A percentile compares a stretch with the other conserved stretches of the same genome.
These are phyloP conservation scores for Aspergillus latus DNA, from an alignment of 2,329 filamentous ascomycete species.

Conservation along the genomic window DNA sequence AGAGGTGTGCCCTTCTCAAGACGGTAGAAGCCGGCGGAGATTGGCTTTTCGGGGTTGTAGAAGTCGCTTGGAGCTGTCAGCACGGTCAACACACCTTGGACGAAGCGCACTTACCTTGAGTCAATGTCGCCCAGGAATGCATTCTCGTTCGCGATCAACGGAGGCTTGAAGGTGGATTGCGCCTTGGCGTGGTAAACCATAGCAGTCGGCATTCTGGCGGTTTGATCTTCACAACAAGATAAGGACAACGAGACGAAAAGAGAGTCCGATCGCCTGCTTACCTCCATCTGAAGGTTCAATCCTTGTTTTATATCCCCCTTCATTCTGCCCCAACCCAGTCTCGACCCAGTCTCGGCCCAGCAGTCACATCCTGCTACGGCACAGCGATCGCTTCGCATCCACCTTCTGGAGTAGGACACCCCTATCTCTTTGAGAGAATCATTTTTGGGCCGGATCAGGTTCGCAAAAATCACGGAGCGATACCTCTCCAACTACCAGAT, in stretches of 20 bases:
- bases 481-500: background rate
- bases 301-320: slow-evolving; percentile 5
- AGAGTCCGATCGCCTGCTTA: background rate
- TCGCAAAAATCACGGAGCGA: background rate
- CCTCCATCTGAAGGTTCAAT: background rate
- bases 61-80: slow-evolving; percentile 45
- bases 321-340: background rate
- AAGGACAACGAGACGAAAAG: background rate
- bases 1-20: slow-evolving; percentile 67
- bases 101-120: slow-evolving; percentile 46
- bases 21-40: slow-evolving; percentile 65
- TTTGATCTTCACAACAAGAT: background rate
- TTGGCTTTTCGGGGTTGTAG: slow-evolving; percentile 58
- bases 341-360: background rate
- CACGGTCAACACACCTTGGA: background rate
- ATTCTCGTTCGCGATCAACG: slow-evolving; percentile 67
- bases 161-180: slow-evolving; percentile 61
- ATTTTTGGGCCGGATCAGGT: background rate
- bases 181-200: slow-evolving; percentile 59
- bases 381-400: slow-evolving; percentile 12
- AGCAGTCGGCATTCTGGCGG: slow-evolving; percentile 37
- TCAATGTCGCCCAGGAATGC: slow-evolving; percentile 65
- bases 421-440: background rate
- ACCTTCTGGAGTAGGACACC: slow-evolving; percentile 20
- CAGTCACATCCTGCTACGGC: background rate